Percentiles rank a stretch among this genome's conserved stretches.
These are phyloP conservation scores for Stipa capillata DNA, from an alignment of 176 grass and related monocot genomes.

Conservation along the genomic window DNA sequence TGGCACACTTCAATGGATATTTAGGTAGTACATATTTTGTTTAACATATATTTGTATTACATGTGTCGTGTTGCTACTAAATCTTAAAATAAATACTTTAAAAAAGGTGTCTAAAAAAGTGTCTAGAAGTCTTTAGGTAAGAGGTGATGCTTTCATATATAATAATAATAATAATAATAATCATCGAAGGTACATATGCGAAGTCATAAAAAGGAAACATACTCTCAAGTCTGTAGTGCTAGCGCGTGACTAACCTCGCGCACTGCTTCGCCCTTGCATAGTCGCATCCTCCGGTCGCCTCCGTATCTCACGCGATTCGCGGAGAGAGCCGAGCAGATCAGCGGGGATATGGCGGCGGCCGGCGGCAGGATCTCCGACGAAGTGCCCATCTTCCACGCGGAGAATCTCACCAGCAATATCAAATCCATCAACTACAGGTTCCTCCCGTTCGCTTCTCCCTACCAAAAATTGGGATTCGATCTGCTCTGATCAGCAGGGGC, in stretches of 20 bases:
- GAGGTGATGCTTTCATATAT: too few relatives aligned
- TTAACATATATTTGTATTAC: too few relatives aligned
- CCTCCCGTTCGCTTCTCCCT: background rate
- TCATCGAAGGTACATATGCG: too few relatives aligned
- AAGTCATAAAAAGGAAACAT: too few relatives aligned
- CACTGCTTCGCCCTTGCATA: background rate
- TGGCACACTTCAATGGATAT: too few relatives aligned
- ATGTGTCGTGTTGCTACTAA: too few relatives aligned
- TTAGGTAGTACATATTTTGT: too few relatives aligned
- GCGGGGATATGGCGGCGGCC: background rate
- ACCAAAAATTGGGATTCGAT: background rate
- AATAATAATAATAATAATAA: too few relatives aligned
- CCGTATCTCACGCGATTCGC: background rate
- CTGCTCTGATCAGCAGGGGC: background rate
- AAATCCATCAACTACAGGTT: slow-evolving; percentile 81
- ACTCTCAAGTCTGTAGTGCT: background rate
- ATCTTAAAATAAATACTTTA: too few relatives aligned
- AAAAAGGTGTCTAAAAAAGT: too few relatives aligned
- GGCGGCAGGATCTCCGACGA: slow-evolving; percentile 21
- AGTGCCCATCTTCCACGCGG: slow-evolving; percentile 45
- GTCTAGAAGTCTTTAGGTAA: too few relatives aligned
- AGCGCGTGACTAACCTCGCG: background rate
- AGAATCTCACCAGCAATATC: slow-evolving; percentile 61
- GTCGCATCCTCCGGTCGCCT: background rate
- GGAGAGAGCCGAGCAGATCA: background rate